These are phyloP conservation scores for Rubia peregrina DNA, from an alignment of 305 asterid species.

Conservation along the genomic window DNA sequence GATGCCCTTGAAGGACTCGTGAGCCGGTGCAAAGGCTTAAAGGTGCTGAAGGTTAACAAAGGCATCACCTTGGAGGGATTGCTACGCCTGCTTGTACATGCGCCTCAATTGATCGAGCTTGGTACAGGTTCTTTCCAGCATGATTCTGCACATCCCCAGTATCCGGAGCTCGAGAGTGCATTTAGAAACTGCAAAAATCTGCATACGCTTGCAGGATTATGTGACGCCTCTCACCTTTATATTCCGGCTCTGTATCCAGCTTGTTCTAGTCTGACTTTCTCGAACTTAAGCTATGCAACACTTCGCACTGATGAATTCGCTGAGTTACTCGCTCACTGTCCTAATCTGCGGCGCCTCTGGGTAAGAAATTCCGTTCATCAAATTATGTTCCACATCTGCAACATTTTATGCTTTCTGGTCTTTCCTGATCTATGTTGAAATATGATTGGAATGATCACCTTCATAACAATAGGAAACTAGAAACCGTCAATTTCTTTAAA, in stretches of 20 bases:
- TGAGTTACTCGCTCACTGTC: slow-evolving; percentile 58
- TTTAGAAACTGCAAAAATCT: slow-evolving; percentile 49
- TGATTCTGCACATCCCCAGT: slow-evolving; percentile 47
- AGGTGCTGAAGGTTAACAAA: slow-evolving; percentile 63
- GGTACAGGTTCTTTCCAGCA: slow-evolving; percentile 71
- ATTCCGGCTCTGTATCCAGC: slow-evolving; percentile 70
- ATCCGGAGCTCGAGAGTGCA: slow-evolving; percentile 42
- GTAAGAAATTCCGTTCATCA: slow-evolving; percentile 35
- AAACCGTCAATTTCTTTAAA: background rate
- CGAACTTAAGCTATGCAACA: slow-evolving; percentile 55
- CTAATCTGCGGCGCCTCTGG: slow-evolving; percentile 72
- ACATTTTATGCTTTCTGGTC: background rate
- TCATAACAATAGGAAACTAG: background rate
- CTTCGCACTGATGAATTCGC: slow-evolving; percentile 55
- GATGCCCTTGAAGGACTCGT: slow-evolving; percentile 71
- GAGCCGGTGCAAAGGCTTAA: slow-evolving; percentile 52
- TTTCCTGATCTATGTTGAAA: slow-evolving; percentile 1
- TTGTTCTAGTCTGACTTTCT: slow-evolving; percentile 56
- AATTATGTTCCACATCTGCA: slow-evolving; percentile 7
- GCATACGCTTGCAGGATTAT: slow-evolving; percentile 54
- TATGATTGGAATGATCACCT: background rate
- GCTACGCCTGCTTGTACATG: slow-evolving; percentile 52
- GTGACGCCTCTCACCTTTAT: slow-evolving; percentile 47
- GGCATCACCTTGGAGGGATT: slow-evolving; percentile 44
- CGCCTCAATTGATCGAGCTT: slow-evolving; percentile 52